Conservation (phyloP, 257 asterid genomes). For the Nicotiana obtusifolia region DNA sequence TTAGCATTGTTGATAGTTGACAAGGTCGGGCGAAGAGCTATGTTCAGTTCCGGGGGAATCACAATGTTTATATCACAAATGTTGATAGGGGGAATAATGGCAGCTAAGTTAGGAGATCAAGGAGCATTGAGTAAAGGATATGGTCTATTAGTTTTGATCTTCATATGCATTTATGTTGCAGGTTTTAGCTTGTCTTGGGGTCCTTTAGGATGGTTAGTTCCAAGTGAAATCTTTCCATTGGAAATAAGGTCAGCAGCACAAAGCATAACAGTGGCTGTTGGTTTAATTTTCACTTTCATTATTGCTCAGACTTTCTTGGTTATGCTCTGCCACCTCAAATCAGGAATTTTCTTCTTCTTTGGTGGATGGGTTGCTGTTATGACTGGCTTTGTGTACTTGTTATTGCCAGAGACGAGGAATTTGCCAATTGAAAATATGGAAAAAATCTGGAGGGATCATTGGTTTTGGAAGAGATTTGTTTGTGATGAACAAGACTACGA, state of each 20-base stretch:
- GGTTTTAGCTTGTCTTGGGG: slow-evolving; percentile 55
- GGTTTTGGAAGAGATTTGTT: slow-evolving; percentile 36
- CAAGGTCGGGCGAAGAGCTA: slow-evolving; percentile 26
- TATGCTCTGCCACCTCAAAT: slow-evolving; percentile 45
- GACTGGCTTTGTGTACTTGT: slow-evolving; percentile 29
- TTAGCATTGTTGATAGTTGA: slow-evolving; percentile 29
- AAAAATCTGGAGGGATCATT: slow-evolving; percentile 36
- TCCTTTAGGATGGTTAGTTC: slow-evolving; percentile 43
- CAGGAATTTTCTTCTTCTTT: slow-evolving; percentile 45
- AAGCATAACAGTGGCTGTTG: slow-evolving; percentile 32
- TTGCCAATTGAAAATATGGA: slow-evolving; percentile 45
- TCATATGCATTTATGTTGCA: slow-evolving; percentile 29
- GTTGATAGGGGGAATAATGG: slow-evolving; percentile 32
- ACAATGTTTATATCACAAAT: slow-evolving; percentile 28
- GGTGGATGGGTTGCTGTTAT: slow-evolving; percentile 45
- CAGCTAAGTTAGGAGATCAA: slow-evolving; percentile 35
- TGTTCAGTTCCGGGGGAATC: slow-evolving; percentile 29
- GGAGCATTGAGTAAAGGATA: slow-evolving; percentile 20
- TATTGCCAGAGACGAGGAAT: slow-evolving; percentile 46
- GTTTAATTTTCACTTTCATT: slow-evolving; percentile 31
- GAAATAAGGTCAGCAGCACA: slow-evolving; percentile 54
- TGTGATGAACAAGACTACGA: background rate
- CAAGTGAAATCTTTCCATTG: slow-evolving; percentile 49
- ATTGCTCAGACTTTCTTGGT: slow-evolving; percentile 41
- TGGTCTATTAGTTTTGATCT: slow-evolving; percentile 20